phyloP scores from a whole-genome alignment of 1,139 yeast species.

The Yamadazyma spencermartinsiae region DNA sequence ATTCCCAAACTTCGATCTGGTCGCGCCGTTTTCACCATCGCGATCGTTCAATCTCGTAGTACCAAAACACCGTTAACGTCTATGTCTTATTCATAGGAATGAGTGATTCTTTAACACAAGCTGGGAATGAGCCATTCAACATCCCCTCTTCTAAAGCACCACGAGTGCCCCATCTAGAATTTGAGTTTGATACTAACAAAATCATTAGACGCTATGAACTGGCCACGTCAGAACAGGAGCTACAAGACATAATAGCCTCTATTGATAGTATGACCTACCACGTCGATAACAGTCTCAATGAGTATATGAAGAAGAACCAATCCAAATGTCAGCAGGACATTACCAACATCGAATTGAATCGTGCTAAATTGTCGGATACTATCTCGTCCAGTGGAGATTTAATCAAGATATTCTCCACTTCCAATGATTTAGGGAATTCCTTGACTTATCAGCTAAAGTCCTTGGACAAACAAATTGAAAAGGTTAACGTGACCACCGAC shows the following conservation, averaged over 20 bases:
- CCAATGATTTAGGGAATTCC: conserved; percentile 64
- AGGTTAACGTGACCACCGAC: conserved; percentile 62
- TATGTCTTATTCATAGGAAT: too few relatives aligned
- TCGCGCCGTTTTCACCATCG: too few relatives aligned
- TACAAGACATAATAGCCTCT: conserved; percentile 8
- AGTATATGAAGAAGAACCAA: conserved; percentile 26
- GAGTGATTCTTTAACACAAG: not conserved
- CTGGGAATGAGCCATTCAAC: too few relatives aligned
- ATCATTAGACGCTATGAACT: conserved; percentile 6
- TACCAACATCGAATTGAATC: conserved; percentile 34
- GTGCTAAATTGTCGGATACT: conserved; percentile 40
- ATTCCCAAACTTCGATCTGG: too few relatives aligned
- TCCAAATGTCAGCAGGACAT: conserved; percentile 38
- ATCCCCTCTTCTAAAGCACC: not conserved
- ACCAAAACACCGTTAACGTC: too few relatives aligned
- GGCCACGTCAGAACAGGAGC: conserved; percentile 15
- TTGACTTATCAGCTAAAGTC: conserved; percentile 70
- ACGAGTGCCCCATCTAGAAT: not conserved
- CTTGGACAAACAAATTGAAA: conserved; percentile 68
- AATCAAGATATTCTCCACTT: conserved; percentile 51
- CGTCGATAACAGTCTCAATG: conserved; percentile 28
- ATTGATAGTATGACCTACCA: conserved; percentile 11
- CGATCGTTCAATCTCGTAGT: too few relatives aligned
- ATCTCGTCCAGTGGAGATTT: conserved; percentile 47
- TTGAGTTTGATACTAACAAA: not conserved